These are phyloP conservation scores for Collybia mongolica DNA, from an alignment of 768 basidiomycete species.

Conservation along the genomic window DNA sequence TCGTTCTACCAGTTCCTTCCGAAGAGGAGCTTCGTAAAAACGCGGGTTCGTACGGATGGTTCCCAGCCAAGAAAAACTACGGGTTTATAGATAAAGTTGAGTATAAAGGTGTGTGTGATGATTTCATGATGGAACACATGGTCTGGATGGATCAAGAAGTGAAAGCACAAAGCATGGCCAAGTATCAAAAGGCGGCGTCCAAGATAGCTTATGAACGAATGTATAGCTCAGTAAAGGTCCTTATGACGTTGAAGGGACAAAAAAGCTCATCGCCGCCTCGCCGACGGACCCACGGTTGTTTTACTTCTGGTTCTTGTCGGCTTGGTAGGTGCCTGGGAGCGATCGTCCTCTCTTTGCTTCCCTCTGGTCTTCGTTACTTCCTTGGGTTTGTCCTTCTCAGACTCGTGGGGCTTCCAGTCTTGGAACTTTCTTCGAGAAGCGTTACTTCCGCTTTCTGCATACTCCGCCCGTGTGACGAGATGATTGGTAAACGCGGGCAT, in stretches of 20 bases:
- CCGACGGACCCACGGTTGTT: constrained; percentile 6
- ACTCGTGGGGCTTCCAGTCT: constrained; percentile 49
- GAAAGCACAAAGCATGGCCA: too few relatives aligned
- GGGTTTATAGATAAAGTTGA: too few relatives aligned
- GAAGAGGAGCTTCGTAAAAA: too few relatives aligned
- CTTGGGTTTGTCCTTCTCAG: constrained; percentile 32
- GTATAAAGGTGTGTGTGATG: too few relatives aligned
- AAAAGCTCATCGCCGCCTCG: constrained; percentile 14
- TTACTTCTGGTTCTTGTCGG: constrained; percentile 16
- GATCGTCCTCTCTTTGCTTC: constrained; percentile 33
- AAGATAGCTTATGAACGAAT: too few relatives aligned
- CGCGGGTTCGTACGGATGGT: too few relatives aligned
- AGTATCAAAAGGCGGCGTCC: too few relatives aligned
- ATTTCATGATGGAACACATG: too few relatives aligned
- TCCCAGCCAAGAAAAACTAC: too few relatives aligned
- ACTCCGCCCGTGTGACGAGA: constrained; percentile 78
- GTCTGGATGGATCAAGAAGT: too few relatives aligned
- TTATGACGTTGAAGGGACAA: neutral
- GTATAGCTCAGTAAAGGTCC: neutral
- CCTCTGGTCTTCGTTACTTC: constrained; percentile 27
- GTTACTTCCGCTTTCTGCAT: constrained; percentile 77
- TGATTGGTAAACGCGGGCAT: constrained; percentile 47
- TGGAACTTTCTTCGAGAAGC: constrained; percentile 75
- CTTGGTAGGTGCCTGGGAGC: constrained; percentile 18
- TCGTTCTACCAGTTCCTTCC: too few relatives aligned